A percentile compares a stretch with the other conserved stretches of the same genome.
These are phyloP conservation scores for Fraxinus americana DNA, from an alignment of 257 asterid species.

Conservation along the genomic window DNA sequence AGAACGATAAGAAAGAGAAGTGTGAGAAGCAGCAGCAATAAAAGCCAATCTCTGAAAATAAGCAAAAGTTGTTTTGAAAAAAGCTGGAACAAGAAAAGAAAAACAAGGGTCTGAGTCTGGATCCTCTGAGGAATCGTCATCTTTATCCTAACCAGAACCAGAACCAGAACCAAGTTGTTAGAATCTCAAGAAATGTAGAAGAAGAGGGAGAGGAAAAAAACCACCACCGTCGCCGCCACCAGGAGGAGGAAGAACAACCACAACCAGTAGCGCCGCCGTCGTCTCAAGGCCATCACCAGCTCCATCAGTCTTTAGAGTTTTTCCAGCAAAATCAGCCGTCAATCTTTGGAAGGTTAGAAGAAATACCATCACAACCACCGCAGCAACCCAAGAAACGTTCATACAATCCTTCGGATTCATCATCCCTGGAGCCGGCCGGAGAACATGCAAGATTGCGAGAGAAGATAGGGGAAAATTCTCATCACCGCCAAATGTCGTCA, in stretches of 20 bases:
- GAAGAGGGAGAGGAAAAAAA: no score
- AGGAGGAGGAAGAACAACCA: background rate
- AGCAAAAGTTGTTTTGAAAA: no score
- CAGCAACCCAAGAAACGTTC: background rate
- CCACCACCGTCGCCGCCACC: background rate
- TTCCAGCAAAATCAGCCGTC: background rate
- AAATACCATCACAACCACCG: background rate
- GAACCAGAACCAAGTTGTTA: no score
- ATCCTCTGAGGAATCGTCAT: no score
- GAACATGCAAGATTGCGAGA: background rate
- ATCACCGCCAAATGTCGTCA: conserved; percentile 33
- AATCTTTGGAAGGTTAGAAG: background rate
- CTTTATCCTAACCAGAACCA: no score
- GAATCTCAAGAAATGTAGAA: no score
- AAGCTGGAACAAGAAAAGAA: no score
- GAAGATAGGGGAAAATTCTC: background rate
- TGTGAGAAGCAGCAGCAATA: no score
- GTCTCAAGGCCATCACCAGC: background rate
- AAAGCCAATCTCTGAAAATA: no score
- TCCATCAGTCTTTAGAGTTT: background rate
- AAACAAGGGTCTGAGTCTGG: no score
- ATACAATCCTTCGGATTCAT: background rate
- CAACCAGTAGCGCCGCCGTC: background rate
- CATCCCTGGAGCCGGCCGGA: background rate
- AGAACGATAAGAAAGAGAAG: conserved; percentile 16